phyloP scores from a whole-genome alignment of 257 asterid genomes.

The Jacaranda mimosifolia region DNA sequence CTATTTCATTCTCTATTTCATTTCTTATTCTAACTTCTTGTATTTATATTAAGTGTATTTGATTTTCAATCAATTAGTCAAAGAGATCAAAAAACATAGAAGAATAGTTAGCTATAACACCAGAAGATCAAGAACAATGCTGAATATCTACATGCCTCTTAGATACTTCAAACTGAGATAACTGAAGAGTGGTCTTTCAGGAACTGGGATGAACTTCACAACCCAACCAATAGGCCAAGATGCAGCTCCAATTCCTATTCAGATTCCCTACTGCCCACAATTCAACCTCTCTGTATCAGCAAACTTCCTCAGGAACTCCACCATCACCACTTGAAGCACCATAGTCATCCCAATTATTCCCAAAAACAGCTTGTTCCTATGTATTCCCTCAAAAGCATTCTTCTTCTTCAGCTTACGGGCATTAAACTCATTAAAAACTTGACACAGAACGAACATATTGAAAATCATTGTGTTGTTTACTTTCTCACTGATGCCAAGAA shows the following conservation, averaged over 20 bases:
- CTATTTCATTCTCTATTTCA: no score
- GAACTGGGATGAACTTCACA: slow-evolving; percentile 55
- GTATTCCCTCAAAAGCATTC: slow-evolving; percentile 65
- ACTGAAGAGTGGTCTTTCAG: slow-evolving; percentile 36
- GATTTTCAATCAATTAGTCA: no score
- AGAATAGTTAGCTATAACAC: not conserved
- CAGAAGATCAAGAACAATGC: not conserved
- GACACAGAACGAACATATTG: slow-evolving; percentile 66
- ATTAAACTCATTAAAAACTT: slow-evolving; percentile 68
- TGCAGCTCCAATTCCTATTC: slow-evolving; percentile 57
- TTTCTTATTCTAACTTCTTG: no score
- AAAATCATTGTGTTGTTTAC: slow-evolving; percentile 59
- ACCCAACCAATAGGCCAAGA: slow-evolving; percentile 66
- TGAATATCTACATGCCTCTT: not conserved
- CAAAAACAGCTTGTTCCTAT: slow-evolving; percentile 56
- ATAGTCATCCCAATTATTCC: slow-evolving; percentile 61
- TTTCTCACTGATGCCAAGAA: slow-evolving; percentile 33
- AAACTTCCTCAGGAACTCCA: slow-evolving; percentile 62
- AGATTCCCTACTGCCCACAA: slow-evolving; percentile 65
- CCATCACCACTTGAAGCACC: slow-evolving; percentile 24
- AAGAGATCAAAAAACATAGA: not conserved
- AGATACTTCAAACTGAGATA: not conserved
- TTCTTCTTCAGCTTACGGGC: slow-evolving; percentile 65
- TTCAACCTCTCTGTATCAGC: slow-evolving; percentile 67
- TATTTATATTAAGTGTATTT: no score